Base-by-base conservation (phyloP, 805 yeast species). In the Lipomyces kockii region DNA sequence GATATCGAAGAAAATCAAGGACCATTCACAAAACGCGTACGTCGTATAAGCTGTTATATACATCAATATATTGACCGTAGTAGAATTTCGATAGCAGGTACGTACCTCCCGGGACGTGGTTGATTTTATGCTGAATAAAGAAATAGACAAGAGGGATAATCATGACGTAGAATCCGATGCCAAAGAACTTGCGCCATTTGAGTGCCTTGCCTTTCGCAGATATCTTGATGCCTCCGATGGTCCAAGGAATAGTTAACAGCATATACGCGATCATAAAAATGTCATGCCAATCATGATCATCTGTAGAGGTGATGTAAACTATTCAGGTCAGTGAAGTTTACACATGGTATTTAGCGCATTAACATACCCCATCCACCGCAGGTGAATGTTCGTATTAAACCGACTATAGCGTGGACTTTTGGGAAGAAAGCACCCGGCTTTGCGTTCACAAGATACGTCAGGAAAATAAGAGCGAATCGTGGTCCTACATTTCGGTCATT, bases 11-110 rank as follows among this genome's bases (percentile, higher is more conserved):
- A 92, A 74, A 64, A 95, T 91, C 75, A 95, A 82, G 0, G 90
- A 80, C 99, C 99, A 95, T 80, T 95, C 99, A 74, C 92, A 89
- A 78, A 92, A 92, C 0, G 99, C 97, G 77, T 95, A 95, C 58
- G 87, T 84, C 0, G 98, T 93, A 77, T 95, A 95, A 2, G 99
- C 97, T 72, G 22, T 14, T 7, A n/a, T 55, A 12, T 46, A 12
- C n/a, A 51, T 29, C 57, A 20, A n/a, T 17, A 17, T 8, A 17
- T n/a, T n/a, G 22, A 43, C 49, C 3, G 22, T n/a, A n/a, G 17
- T 25, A 20, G 12, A 49, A 43, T 4, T 43, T 54, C 27, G 20
- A 43, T 8, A 1, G 25, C 11, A 37, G 7, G 27, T 12, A 17
- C 69, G 14, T 67, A 72, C 75, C 75, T n/a, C 99, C 99, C 0